Percentiles rank a stretch among this genome's conserved stretches.
Conservation (phyloP, 805 yeast genomes). For the Priceomyces carsonii region DNA sequence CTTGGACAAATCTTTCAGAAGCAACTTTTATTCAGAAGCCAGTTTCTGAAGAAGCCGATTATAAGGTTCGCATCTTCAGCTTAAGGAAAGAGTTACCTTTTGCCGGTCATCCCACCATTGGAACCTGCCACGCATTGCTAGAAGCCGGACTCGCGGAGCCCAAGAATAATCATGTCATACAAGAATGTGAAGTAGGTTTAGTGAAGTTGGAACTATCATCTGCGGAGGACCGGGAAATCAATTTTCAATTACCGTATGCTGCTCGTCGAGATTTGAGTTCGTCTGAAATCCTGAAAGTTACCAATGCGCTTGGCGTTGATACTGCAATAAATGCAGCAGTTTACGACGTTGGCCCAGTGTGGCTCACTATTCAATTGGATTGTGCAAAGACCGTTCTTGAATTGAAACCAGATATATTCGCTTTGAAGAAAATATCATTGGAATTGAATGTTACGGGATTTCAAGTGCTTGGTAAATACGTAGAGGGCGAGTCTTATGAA, state of each 20-base stretch:
- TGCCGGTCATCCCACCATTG: constrained; percentile 68
- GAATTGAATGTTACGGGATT: constrained; percentile 31
- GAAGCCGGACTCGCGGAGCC: constrained; percentile 35
- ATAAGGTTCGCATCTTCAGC: constrained; percentile 51
- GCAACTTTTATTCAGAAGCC: constrained; percentile 53
- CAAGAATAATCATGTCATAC: constrained; percentile 28
- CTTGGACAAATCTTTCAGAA: constrained; percentile 64
- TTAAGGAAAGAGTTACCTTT: constrained; percentile 52
- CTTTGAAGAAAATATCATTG: constrained; percentile 17
- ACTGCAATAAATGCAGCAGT: no score
- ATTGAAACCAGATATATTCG: constrained; percentile 29
- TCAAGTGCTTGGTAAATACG: constrained; percentile 38
- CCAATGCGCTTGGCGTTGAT: constrained; percentile 14
- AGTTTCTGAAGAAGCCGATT: constrained; percentile 40
- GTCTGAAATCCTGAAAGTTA: constrained; percentile 9
- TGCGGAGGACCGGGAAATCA: constrained; percentile 14
- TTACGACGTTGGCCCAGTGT: constrained; percentile 47
- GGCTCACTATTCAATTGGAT: constrained; percentile 40
- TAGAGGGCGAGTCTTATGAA: constrained; percentile 18
- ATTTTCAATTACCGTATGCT: constrained; percentile 30
- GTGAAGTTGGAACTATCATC: constrained; percentile 36
- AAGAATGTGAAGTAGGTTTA: constrained; percentile 49
- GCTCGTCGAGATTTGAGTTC: constrained; percentile 10
- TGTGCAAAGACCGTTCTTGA: constrained; percentile 30
- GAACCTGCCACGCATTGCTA: constrained; percentile 48